Percentiles rank a stretch among this genome's conserved stretches.
These are phyloP conservation scores for Breynia disticha DNA, from an alignment of 441 rosid species.

Conservation along the genomic window DNA sequence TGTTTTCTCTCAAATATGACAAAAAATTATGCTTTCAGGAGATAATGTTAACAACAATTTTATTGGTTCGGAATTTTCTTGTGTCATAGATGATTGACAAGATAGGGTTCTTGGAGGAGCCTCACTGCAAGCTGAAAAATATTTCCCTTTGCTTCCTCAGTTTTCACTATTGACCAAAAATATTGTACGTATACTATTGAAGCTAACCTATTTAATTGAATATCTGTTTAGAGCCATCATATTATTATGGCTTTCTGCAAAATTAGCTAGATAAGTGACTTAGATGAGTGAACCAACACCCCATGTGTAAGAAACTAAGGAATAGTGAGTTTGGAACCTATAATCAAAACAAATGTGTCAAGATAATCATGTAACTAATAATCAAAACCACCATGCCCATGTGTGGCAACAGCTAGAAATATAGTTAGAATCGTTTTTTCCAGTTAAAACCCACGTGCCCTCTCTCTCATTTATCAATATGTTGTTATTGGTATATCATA, in stretches of 20 bases:
- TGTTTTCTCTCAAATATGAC: too few species aligned
- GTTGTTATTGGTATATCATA: neutral
- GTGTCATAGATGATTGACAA: constrained; percentile 8
- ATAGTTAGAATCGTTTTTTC: neutral
- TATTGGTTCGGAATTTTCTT: neutral
- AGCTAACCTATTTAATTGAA: too few species aligned
- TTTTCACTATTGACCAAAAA: neutral
- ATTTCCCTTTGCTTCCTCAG: neutral
- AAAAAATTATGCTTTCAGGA: too few species aligned
- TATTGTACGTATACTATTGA: too few species aligned
- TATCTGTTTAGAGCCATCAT: too few species aligned
- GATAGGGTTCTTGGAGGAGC: neutral
- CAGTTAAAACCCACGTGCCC: neutral
- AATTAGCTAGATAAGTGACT: constrained; percentile 7
- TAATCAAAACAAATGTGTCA: neutral
- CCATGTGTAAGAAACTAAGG: constrained; percentile 22
- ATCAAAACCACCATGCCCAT: neutral
- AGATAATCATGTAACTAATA: neutral
- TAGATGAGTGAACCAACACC: constrained; percentile 24
- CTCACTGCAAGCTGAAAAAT: constrained; percentile 1
- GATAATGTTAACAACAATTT: neutral
- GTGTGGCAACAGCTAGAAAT: neutral
- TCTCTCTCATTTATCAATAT: too few species aligned
- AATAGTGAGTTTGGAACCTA: constrained; percentile 3
- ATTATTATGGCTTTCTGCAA: too few species aligned